These are phyloP conservation scores for Tolypocladium paradoxum DNA, from an alignment of 2,329 filamentous ascomycete species.

Conservation along the genomic window DNA sequence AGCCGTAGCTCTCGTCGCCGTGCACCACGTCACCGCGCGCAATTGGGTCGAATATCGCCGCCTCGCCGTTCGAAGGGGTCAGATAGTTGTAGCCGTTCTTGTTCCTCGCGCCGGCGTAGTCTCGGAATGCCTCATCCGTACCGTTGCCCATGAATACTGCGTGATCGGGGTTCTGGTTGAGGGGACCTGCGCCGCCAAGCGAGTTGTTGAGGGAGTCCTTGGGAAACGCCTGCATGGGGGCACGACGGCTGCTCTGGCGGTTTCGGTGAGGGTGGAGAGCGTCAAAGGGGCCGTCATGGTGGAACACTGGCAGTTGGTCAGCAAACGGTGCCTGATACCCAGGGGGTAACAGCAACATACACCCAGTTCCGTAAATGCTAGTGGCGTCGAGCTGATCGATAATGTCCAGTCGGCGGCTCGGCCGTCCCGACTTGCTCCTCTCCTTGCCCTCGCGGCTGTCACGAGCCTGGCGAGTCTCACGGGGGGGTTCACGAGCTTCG, in stretches of 20 bases:
- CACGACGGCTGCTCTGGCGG: constrained; percentile 66
- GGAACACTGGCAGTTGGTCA: constrained; percentile 62
- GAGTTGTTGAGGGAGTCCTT: constrained; percentile 88
- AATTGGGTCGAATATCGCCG: constrained; percentile 56
- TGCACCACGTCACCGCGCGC: constrained; percentile 63
- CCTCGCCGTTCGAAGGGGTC: constrained; percentile 22
- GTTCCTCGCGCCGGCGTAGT: constrained; percentile 46
- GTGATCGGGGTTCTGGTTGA: constrained; percentile 74
- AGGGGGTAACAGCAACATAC: constrained; percentile 40
- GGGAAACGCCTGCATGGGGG: constrained; percentile 94
- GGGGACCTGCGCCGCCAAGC: constrained; percentile 74
- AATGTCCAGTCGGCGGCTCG: constrained; percentile 58
- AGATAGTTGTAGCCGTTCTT: constrained; percentile 16
- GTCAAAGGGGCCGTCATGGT: constrained; percentile 96
- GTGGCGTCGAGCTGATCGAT: constrained; percentile 97
- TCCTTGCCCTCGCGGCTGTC: constrained; percentile 30
- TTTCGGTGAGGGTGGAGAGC: constrained; percentile 93
- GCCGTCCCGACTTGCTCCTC: constrained; percentile 36
- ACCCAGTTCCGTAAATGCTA: constrained; percentile 84
- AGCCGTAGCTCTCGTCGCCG: constrained; percentile 69
- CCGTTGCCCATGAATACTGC: constrained; percentile 74
- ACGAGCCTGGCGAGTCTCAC: constrained; percentile 18
- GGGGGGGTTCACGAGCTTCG: constrained; percentile 17
- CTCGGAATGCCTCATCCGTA: constrained; percentile 75
- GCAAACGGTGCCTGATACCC: background rate